These are phyloP conservation scores for Beta corolliflora DNA, from an alignment of 179 eudicot genomes.

Conservation along the genomic window DNA sequence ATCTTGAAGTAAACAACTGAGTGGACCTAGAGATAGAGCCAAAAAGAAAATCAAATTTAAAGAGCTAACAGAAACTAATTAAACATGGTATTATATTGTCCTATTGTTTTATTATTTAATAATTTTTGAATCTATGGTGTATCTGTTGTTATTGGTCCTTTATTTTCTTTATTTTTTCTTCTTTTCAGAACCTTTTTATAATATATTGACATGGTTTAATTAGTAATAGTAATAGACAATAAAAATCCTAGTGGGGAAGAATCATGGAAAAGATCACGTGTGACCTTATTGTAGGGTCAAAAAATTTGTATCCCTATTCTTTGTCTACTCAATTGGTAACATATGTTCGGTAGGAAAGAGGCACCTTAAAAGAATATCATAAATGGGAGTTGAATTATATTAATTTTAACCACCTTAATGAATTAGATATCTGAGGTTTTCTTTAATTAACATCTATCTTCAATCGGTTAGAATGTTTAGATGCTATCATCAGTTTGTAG, in stretches of 20 bases:
- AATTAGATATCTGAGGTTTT: not conserved
- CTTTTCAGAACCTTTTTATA: not conserved
- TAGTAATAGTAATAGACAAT: not conserved
- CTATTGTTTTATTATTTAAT: conserved; percentile 1
- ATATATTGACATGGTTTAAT: not conserved
- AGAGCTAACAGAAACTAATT: not conserved
- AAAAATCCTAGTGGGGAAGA: conserved; percentile 15
- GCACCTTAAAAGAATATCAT: not conserved
- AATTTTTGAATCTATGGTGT: conserved; percentile 5
- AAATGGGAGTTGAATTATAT: not conserved
- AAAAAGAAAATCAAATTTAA: too few species aligned
- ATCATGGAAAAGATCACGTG: conserved; percentile 26
- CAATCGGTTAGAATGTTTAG: conserved; percentile 5
- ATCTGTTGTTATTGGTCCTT: not conserved
- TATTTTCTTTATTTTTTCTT: not conserved
- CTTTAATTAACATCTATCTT: not conserved
- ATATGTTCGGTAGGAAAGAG: conserved; percentile 39
- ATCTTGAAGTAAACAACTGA: not conserved
- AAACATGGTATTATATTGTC: conserved; percentile 10
- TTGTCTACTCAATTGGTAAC: conserved; percentile 24
- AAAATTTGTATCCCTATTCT: not conserved
- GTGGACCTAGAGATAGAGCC: too few species aligned
- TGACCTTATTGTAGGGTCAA: conserved; percentile 16
- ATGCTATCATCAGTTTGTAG: not conserved
- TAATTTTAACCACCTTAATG: not conserved